Base-by-base conservation (phyloP, 192 early-diverging fungal genomes). In the Linnemannia zychae region DNA sequence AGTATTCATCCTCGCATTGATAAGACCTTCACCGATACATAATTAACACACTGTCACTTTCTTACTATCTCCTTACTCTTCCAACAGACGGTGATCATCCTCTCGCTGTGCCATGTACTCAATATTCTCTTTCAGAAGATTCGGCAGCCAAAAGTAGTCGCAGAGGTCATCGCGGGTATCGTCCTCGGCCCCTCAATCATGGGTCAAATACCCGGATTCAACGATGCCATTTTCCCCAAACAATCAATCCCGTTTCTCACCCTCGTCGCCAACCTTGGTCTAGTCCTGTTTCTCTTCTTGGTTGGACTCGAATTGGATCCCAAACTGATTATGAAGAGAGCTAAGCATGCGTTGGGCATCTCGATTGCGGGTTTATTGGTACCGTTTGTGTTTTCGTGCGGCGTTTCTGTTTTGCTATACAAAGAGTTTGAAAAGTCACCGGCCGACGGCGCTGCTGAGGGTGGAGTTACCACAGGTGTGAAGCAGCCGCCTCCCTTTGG, bases 111-210 rank as follows among this genome's bases (percentile, higher is more conserved):
- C 38, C 91, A 97, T 24, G 34, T 93, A 60, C 66, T 98, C 31
- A 91, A 92, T 46, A 36, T 94, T 20, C 79, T 89, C 18, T 87
- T 98, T 36, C 81, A 83, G 20, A 86, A 89, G 31, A 47, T 97
- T 7, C 65, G 89, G 24, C 96, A 98, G 84, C 97, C 97, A 0
- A 87, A 83, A 11, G 97, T 97, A 38, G 97, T 98, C 63, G 93
- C 97, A 38, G 97, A 98, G 77, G 93, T 98, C n/a, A 71, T 97
- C 28, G 93, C 93, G 11, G 96, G 96, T 12, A 96, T 97, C 71
- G 77, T 97, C 22, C 90, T 98, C 2, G 98, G 98, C 0, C 96
- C 96, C 0, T 94, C 96, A 0, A 94, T 91, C 13, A 89, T 98
- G 28, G 95, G 95, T 0, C 90, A 93, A 37, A 94, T 93, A 60